Base-by-base conservation (phyloP, 768 basidiomycete species). In the Boletus subcaerulescens region DNA sequence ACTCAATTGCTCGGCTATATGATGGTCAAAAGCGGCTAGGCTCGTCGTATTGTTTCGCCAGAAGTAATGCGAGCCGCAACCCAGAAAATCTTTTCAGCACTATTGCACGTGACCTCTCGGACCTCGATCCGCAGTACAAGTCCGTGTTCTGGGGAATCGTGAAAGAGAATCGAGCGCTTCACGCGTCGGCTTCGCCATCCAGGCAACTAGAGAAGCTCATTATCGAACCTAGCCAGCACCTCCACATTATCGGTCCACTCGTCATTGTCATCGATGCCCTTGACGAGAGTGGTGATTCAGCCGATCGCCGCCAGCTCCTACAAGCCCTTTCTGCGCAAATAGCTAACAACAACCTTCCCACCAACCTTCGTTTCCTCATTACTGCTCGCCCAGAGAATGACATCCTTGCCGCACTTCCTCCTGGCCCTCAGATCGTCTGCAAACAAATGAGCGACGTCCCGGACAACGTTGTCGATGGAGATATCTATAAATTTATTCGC, bases 81-180 rank as follows among this genome's bases (percentile, higher is more conserved):
- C 47, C 58, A 26, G 33, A 33, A 48, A 52, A 60, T 50, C 14
- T 68, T 1, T 67, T 68, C 58, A 62, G 59, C 35, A 71, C 65
- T 0, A 38, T 39, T 4, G 17, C 38, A 17, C 38, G 38, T n/a
- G 38, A 39, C n/a, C 38, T 39, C 7, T 39, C 38, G 3, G 17
- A 39, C n/a, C 38, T 13, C 17, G 38, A 39, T 39, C 38, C 38
- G 7, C 17, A n/a, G n/a, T 39, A 39, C n/a, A 39, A 39, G 38
- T 39, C 38, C 14, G n/a, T 13, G 15, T 8, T 39, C 38, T 39
- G 38, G 17, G 17, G 14, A 3, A n/a, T 39, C 17, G 17, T 39
- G 14, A 39, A 39, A n/a, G 38, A n/a, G 17, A 39, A 39, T 39
- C 38, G 38, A n/a, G 38, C 38, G 14, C 38, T 39, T n/a, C 17